Evolutionary conservation across 2,329 filamentous ascomycete species (phyloP).

Genomic region (Pezizomycotina sp.): DNA sequence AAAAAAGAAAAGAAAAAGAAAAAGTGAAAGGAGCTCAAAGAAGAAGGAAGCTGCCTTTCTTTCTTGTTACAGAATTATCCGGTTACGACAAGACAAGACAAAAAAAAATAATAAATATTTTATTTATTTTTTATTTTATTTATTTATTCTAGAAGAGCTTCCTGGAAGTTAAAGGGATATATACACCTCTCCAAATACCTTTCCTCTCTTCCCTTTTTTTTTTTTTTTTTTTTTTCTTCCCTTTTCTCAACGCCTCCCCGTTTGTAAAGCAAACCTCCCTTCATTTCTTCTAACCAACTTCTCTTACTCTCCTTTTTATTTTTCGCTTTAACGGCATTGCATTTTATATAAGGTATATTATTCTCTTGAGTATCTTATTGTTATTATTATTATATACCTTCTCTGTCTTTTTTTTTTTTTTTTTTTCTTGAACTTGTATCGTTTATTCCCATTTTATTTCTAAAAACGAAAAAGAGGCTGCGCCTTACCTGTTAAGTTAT

Average conservation of each 20-base stretch:
- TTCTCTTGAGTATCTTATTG: no score
- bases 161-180: no score
- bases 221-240: slow-evolving; percentile 2
- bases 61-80: slow-evolving; percentile 1
- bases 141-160: no score
- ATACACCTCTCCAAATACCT: slow-evolving; percentile 8
- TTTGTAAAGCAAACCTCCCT: slow-evolving; percentile 11
- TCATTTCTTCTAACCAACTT: slow-evolving; percentile 12
- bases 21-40: slow-evolving; percentile 7
- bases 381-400: slow-evolving; percentile 5
- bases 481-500: no score
- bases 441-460: no score
- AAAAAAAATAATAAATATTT: background rate
- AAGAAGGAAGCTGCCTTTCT: slow-evolving; percentile 8
- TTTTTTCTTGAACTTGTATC: slow-evolving; percentile 4
- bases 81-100: background rate
- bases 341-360: no score
- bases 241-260: no score
- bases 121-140: no score
- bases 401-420: slow-evolving; percentile 2
- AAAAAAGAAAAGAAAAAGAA: background rate
- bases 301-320: no score
- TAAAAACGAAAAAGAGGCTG: no score
- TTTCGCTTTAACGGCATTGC: no score
- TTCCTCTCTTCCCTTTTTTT: slow-evolving; percentile 8